These are phyloP conservation scores for Bocquillonia castaneifolia DNA, from an alignment of 441 rosid species.

Conservation along the genomic window DNA sequence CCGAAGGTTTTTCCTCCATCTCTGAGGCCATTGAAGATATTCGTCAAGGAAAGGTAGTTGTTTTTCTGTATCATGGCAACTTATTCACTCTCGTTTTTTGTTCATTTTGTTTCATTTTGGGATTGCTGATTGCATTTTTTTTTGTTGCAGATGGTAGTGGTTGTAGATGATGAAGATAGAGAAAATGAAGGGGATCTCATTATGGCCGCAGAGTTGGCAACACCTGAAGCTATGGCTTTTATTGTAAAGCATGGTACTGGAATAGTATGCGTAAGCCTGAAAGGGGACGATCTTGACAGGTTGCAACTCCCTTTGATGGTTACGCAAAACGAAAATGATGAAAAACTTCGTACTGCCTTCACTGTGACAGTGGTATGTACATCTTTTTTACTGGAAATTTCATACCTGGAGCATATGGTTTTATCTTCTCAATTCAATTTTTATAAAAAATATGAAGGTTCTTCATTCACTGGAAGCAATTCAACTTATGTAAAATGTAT, in stretches of 20 bases:
- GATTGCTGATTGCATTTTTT: constrained; percentile 15
- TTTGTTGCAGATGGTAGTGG: constrained; percentile 76
- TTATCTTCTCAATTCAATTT: neutral
- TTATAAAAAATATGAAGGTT: neutral
- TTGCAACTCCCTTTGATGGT: constrained; percentile 89
- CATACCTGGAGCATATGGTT: neutral
- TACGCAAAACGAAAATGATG: constrained; percentile 66
- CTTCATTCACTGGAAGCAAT: neutral
- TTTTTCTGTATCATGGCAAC: neutral
- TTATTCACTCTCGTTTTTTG: constrained; percentile 3
- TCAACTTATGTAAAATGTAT: neutral
- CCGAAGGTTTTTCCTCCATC: constrained; percentile 74
- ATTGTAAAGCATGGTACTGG: constrained; percentile 92
- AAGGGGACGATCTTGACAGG: constrained; percentile 67
- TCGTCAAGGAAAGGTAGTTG: constrained; percentile 77
- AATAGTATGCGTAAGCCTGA: constrained; percentile 89
- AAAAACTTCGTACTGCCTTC: constrained; percentile 81
- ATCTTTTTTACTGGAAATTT: constrained; percentile 10
- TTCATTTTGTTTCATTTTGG: neutral
- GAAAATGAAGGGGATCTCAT: constrained; percentile 95
- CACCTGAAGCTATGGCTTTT: constrained; percentile 95
- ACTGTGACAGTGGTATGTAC: constrained; percentile 84
- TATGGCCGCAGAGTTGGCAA: constrained; percentile 80
- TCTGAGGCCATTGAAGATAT: constrained; percentile 84
- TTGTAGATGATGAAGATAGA: constrained; percentile 92